Evolutionary conservation across 2,329 filamentous ascomycete species (phyloP).

Genomic region (Berkeleyomyces basicola): DNA sequence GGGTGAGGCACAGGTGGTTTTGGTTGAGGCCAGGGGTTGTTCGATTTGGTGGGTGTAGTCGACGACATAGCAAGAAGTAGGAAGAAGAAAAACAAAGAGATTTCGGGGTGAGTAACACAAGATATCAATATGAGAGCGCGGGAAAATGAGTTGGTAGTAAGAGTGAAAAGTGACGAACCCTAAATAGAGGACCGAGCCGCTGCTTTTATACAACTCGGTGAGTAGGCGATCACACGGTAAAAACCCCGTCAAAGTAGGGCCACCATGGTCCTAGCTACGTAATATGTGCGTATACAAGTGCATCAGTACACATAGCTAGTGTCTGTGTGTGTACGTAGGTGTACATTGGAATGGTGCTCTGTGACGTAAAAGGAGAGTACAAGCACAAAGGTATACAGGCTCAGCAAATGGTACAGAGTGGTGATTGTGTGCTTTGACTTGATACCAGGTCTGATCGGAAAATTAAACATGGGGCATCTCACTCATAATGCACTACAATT

Average conservation of each 20-base stretch:
- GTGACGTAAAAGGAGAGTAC: neutral
- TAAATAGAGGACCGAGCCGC: neutral
- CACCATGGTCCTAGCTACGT: neutral
- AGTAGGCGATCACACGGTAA: neutral
- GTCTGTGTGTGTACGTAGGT: too few relatives aligned
- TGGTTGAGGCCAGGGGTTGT: conserved; percentile 20
- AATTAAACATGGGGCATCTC: neutral
- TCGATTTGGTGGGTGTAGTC: conserved; percentile 1
- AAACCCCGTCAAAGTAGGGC: neutral
- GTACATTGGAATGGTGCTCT: neutral
- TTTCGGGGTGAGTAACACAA: neutral
- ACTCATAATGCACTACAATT: too few relatives aligned
- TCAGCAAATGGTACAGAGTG: neutral
- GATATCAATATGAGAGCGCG: neutral
- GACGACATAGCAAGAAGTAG: neutral
- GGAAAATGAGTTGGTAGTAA: neutral
- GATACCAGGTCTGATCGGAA: neutral
- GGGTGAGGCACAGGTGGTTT: conserved; percentile 20
- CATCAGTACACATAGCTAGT: too few relatives aligned
- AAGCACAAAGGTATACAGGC: neutral
- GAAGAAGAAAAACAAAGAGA: too few relatives aligned
- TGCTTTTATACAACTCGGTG: neutral
- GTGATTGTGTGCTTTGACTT: neutral
- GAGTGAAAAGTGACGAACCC: neutral
- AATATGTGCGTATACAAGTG: neutral